Evolutionary conservation across 352 stramenopile species (phyloP).

Genomic region (Phytophthora pistaciae): DNA sequence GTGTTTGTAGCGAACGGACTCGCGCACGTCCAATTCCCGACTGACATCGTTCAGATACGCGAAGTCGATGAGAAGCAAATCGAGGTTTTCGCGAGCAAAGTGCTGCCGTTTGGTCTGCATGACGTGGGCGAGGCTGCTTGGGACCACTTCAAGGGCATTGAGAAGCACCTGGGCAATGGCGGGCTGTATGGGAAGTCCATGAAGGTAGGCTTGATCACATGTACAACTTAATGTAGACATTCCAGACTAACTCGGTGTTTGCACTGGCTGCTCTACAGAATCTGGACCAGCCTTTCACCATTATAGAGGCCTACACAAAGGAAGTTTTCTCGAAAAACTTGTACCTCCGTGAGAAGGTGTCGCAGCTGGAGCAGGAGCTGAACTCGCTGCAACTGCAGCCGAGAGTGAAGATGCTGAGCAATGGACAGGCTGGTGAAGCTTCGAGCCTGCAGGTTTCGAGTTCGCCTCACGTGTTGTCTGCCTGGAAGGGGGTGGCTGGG

Average conservation of each 20-base stretch:
- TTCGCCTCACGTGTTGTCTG: conserved; percentile 33
- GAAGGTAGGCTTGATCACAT: conserved; percentile 9
- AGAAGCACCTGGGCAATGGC: conserved; percentile 30
- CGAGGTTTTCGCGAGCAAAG: conserved; percentile 23
- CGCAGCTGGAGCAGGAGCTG: conserved; percentile 65
- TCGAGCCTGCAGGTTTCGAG: neutral
- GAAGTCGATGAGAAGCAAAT: conserved; percentile 15
- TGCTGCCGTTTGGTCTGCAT: conserved; percentile 25
- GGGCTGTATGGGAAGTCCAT: conserved; percentile 19
- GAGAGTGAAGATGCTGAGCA: neutral
- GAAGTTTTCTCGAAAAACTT: conserved; percentile 20
- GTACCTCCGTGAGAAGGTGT: conserved; percentile 77
- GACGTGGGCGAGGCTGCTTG: conserved; percentile 24
- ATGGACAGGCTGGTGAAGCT: neutral
- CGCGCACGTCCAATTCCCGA: neutral
- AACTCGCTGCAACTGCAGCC: conserved; percentile 32
- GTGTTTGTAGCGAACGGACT: too few species aligned
- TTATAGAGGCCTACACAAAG: conserved; percentile 28
- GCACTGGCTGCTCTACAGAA: conserved; percentile 9
- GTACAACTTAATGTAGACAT: too few species aligned
- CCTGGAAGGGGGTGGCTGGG: conserved; percentile 40
- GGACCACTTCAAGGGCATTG: conserved; percentile 30
- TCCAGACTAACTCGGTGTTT: too few species aligned
- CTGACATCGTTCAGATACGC: conserved; percentile 18
- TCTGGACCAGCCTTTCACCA: conserved; percentile 20